Percentiles rank a stretch among this genome's conserved stretches.
Conservation (phyloP, 495 filamentous ascomycete genomes). For the Aspergillus steynii region DNA sequence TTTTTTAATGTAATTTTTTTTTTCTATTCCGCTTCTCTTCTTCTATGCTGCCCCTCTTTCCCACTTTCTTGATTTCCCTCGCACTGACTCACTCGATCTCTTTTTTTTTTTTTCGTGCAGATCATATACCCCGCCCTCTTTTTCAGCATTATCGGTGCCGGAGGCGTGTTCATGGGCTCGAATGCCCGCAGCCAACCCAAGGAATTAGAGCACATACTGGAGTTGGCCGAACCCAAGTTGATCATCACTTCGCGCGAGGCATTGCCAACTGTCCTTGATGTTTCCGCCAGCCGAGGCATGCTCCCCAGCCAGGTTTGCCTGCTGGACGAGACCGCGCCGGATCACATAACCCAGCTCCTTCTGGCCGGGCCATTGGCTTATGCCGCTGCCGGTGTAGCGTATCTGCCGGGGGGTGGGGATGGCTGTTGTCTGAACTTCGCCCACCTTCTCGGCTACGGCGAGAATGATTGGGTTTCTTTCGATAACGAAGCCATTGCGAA, state of each 20-base stretch:
- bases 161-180: slow-evolving; percentile 34
- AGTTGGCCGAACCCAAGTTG: slow-evolving; percentile 28
- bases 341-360: slow-evolving; percentile 36
- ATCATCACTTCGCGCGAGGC: slow-evolving; percentile 44
- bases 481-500: slow-evolving; percentile 43
- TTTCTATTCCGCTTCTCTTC: slow-evolving; percentile 5
- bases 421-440: slow-evolving; percentile 32
- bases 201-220: slow-evolving; percentile 31
- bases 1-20: slow-evolving; percentile 7
- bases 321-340: slow-evolving; percentile 43
- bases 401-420: slow-evolving; percentile 21
- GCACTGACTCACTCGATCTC: slow-evolving; percentile 9
- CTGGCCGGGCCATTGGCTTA: slow-evolving; percentile 25
- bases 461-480: slow-evolving; percentile 55
- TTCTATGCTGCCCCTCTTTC: not conserved
- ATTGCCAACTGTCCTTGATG: slow-evolving; percentile 44
- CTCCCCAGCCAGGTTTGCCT: slow-evolving; percentile 50
- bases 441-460: slow-evolving; percentile 49
- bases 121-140: slow-evolving; percentile 51
- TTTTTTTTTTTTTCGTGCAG: slow-evolving; percentile 22
- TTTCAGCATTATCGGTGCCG: slow-evolving; percentile 49
- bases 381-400: slow-evolving; percentile 20
- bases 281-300: slow-evolving; percentile 45
- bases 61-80: not conserved
- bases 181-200: slow-evolving; percentile 32